Evolutionary conservation across 768 basidiomycete genomes (phyloP), one percentile per base, ranked within the genome.

Genomic region (Lentinula sp.): DNA sequence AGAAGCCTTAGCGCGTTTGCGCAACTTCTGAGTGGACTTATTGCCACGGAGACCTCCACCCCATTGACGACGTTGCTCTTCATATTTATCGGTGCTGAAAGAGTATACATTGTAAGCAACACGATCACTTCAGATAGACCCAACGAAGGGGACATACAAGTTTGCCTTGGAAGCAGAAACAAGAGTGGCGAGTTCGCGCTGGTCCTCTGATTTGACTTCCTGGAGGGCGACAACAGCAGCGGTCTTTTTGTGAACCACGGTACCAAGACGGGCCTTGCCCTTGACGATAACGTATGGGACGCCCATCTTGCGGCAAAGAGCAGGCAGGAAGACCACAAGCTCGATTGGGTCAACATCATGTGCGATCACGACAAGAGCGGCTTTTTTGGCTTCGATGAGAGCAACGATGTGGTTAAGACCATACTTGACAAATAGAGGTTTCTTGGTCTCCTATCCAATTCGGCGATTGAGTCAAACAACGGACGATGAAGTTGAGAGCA

Each of bases 341-440:
- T 99, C 96, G 65, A 99, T 96, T 42, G 96, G 96, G 83, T 99
- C 96, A 64, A 99, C 96, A 73, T 99, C 95, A 74, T 98, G 93
- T 45, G 91, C 93, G 66, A 98, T 96, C 77, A 95, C 85, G 66
- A 98, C 95, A 61, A 98, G 87, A 50, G 89, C 84, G 48, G 95
- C 95, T 81, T 98, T 98, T 86, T 99, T 98, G 71, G 92, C 91
- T 81, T 99, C 95, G 59, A 95, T 82, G 72, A 98, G 89, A 62
- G 93, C 95, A 66, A 98, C 93, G 67, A 86, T 85, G 82, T 98
- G 96, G 87, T 98, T 98, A 48, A 98, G 83, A 71, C 96, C 96
- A 74, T 93, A 94, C 79, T 98, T 98, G 75, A 87, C 93, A 75
- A 88, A 96, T 61, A 94, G 76, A 62, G 95, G 96, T 80, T 98